Percentiles rank a stretch among this genome's conserved stretches.
These are phyloP conservation scores for Coemansia javaensis DNA, from an alignment of 192 early-diverging fungal genomes.

Conservation along the genomic window DNA sequence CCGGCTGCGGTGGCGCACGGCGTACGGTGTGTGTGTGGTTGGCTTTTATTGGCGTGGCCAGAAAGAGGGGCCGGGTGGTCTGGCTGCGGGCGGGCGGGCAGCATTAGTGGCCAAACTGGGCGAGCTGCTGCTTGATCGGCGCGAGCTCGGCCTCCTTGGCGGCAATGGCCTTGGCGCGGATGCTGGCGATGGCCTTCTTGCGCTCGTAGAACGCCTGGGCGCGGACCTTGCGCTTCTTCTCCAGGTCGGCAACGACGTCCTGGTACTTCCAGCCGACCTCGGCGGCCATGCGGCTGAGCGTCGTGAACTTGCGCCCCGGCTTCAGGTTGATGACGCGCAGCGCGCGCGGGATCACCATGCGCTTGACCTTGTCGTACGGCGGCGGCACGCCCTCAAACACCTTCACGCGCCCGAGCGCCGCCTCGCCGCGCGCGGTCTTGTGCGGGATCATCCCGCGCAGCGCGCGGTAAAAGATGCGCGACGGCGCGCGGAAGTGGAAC, in stretches of 20 bases:
- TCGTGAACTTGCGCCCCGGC: conserved; percentile 98
- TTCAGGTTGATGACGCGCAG: conserved; percentile 94
- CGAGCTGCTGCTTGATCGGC: conserved; percentile 56
- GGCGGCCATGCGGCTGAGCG: conserved; percentile 83
- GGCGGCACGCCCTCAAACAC: conserved; percentile 99
- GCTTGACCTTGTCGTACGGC: conserved; percentile 95
- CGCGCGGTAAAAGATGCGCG: conserved; percentile 92
- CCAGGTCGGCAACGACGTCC: conserved; percentile 91
- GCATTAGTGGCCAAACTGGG: conserved; percentile 56
- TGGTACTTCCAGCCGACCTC: conserved; percentile 99
- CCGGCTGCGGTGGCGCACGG: no score
- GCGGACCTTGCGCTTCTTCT: conserved; percentile 99
- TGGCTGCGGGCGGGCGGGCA: background rate
- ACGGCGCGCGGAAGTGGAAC: conserved; percentile 99
- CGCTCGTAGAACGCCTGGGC: conserved; percentile 88
- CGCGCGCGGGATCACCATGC: conserved; percentile 94
- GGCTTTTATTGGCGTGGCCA: no score
- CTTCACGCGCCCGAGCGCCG: conserved; percentile 95
- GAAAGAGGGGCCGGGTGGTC: no score
- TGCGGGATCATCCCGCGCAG: conserved; percentile 99
- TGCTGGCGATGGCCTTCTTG: conserved; percentile 74
- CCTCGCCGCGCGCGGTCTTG: conserved; percentile 97
- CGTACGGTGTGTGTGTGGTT: no score
- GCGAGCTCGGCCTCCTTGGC: conserved; percentile 55
- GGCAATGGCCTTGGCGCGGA: conserved; percentile 55